Conservation (phyloP, 306 rosid genomes). For the Lathyrus tuberosus region DNA sequence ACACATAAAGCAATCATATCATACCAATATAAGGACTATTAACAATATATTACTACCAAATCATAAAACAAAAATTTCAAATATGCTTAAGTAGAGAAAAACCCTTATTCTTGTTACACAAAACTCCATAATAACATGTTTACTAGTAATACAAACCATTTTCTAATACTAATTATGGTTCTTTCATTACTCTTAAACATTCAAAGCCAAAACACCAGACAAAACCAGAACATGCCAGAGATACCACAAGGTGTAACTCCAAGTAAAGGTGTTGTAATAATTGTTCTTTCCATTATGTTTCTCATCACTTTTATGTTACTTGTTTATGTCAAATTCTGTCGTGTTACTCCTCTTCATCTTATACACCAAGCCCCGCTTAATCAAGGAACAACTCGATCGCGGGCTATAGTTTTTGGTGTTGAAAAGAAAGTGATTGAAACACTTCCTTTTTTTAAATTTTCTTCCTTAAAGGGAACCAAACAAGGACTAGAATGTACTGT, state of each 20-base stretch:
- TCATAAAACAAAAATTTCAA: conserved; percentile 28
- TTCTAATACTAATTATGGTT: conserved; percentile 24
- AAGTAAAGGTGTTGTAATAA: conserved; percentile 54
- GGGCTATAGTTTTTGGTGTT: conserved; percentile 59
- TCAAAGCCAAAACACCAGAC: not conserved
- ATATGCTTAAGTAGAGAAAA: too few species aligned
- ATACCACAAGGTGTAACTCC: conserved; percentile 42
- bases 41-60: conserved; percentile 5
- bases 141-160: conserved; percentile 16
- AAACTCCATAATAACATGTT: conserved; percentile 19
- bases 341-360: conserved; percentile 26
- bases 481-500: conserved; percentile 86
- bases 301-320: conserved; percentile 54
- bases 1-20: conserved; percentile 20
- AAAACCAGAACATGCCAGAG: conserved; percentile 29
- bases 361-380: conserved; percentile 7
- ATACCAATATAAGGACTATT: conserved; percentile 26
- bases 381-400: conserved; percentile 32
- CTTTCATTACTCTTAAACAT: conserved; percentile 25
- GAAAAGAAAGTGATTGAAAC: conserved; percentile 66
- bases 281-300: conserved; percentile 55
- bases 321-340: conserved; percentile 62
- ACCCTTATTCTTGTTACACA: not conserved
- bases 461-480: conserved; percentile 70
- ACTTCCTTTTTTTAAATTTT: conserved; percentile 77